Conservation (phyloP, 495 filamentous ascomycete genomes). For the Saxophila tyrrhenica region DNA sequence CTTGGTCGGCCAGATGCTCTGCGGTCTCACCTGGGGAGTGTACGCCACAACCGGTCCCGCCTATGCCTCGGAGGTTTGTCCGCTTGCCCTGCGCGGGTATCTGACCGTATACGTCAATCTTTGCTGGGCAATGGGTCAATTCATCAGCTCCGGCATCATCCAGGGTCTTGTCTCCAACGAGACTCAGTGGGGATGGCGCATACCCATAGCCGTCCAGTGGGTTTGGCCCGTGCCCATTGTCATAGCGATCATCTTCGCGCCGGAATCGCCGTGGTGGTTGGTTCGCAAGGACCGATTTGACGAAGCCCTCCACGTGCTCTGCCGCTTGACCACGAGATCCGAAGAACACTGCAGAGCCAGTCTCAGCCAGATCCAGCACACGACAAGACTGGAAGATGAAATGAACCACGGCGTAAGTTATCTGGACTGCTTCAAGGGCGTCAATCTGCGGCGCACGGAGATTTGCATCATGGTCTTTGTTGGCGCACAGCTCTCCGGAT, state of each 20-base stretch:
- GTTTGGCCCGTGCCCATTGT: constrained; percentile 29
- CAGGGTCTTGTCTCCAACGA: constrained; percentile 21
- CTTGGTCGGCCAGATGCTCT: constrained; percentile 28
- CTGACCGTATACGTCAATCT: constrained; percentile 1
- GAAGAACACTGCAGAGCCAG: no score
- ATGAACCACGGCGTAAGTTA: constrained; percentile 23
- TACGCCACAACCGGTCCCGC: no score
- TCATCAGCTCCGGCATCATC: constrained; percentile 9
- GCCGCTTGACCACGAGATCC: constrained; percentile 21
- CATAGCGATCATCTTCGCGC: constrained; percentile 23
- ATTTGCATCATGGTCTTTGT: constrained; percentile 47
- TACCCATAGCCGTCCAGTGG: constrained; percentile 31
- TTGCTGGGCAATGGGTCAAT: constrained; percentile 6
- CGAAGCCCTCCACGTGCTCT: constrained; percentile 23
- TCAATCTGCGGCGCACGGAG: constrained; percentile 26
- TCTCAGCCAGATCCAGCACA: constrained; percentile 26
- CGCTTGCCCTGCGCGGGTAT: constrained; percentile 2
- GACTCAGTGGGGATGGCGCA: constrained; percentile 55
- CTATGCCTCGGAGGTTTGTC: constrained; percentile 4
- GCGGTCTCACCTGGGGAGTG: constrained; percentile 20
- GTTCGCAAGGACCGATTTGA: constrained; percentile 24
- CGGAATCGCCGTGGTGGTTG: constrained; percentile 30
- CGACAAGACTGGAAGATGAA: constrained; percentile 23
- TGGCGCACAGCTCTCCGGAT: constrained; percentile 66
- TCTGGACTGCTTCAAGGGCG: constrained; percentile 26